Evolutionary conservation across 371 early-diverging fungal genomes (phyloP), one percentile per base, ranked within the genome.

Genomic region (Lichtheimia hyalospora): DNA sequence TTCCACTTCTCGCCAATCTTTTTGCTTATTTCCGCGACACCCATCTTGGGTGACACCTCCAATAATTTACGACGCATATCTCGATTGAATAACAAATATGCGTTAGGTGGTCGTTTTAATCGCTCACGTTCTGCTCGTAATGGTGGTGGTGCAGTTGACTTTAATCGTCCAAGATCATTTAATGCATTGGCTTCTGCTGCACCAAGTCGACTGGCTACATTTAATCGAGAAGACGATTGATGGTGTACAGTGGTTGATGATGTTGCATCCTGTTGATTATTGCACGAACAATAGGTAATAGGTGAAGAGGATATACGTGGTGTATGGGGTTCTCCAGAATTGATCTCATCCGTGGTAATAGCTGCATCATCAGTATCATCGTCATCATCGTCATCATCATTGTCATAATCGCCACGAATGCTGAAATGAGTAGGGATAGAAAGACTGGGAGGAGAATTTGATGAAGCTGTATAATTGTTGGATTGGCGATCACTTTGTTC

Each of bases 101-200:
- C 85, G 66, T 88, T 88, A 44, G 85, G 84, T 6, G 88, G 86
- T 27, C 86, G 80, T 61, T 84, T 84, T 34, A 84, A 61, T 49
- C 81, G 71, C 40, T 63, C 66, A n/a, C 46, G 46, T 46, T 46
- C 46, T 21, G 46, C 46, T 44, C 44, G 16, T 42, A 21, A 24
- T 2, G 46, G 46, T 46, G 46, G 46, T 55, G 44, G 21, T 44
- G 56, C 23, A 1, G 46, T n/a, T 46, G 46, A 34, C 34, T 34
- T 34, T 34, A 34, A 34, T 34, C 34, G 34, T 8, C 34, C 34
- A 34, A 34, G 6, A 8, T 34, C 34, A 34, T 34, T 34, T 10
- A 34, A 34, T 1, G 34, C 34, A 10, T 34, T 34, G 6, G 34
- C 34, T 34, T 34, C 34, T 34, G 34, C 34, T 34, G 34, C 34